Evolutionary conservation across 2,329 filamentous ascomycete genomes (phyloP), one percentile per base, ranked within the genome.

Genomic region (Clarireedia monteithiana): DNA sequence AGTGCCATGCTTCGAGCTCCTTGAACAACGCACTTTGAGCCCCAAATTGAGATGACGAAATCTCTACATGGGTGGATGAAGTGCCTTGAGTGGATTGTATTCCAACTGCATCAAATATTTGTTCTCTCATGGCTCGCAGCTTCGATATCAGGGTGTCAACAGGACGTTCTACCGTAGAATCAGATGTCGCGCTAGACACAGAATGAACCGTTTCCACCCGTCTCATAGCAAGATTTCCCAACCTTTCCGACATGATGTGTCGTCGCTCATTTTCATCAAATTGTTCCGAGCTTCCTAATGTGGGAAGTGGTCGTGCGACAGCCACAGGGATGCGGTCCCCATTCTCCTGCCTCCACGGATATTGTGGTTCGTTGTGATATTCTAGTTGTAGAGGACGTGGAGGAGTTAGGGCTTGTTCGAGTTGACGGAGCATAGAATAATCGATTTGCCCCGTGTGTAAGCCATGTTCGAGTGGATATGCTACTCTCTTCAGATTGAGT

Each of bases 1-100:
- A 20, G 24, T 63, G 58, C 63, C 63, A 64, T 17, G 57, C 60
- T n/a, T 58, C 59, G 5, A 63, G 56, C 45, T 64, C 63, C n/a
- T 59, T 23, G 36, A 52, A 17, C 17, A 64, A 48, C 15, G 58
- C 59, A 48, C 14, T 57, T 26, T 58, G 48, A 17, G 60, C 59
- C 26, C 61, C 60, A 23, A n/a, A 30, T 30, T 5, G 7, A 34
- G 17, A 23, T 38, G 47, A 23, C 15, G 14, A 1, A 47, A 27
- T n/a, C 26, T 38, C 27, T 4, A 9, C 10, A 49, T 34, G 27
- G 2, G 36, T 42, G 1, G 12, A 20, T 5, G 52, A 15, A 30
- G 53, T 20, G 14, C 45, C 26, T 6, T 54, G 46, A n/a, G 34
- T 46, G 27, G 26, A 5, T 6, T 36, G 12, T 44, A 63, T 57